These are phyloP conservation scores for Hansenula sp. DNA, from an alignment of 1,139 yeast genomes.

Conservation along the genomic window DNA sequence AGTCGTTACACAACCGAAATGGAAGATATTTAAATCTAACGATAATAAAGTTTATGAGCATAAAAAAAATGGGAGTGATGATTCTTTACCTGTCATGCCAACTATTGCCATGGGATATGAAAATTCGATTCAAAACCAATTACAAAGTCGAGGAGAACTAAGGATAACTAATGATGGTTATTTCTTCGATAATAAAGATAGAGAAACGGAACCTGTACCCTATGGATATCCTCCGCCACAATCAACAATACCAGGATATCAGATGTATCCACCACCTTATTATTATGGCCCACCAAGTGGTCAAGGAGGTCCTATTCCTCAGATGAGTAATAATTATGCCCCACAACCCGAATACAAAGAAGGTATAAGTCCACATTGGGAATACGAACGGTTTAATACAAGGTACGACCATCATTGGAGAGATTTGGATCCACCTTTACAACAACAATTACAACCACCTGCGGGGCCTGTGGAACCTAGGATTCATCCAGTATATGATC, in stretches of 20 bases:
- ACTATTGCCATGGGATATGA: slow-evolving; percentile 25
- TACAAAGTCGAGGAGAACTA: slow-evolving; percentile 15
- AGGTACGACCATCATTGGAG: neutral
- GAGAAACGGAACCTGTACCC: neutral
- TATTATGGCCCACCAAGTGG: neutral
- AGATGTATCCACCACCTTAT: neutral
- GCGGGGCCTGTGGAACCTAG: neutral
- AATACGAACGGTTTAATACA: neutral
- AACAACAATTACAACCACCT: neutral
- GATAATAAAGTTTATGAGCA: slow-evolving; percentile 8
- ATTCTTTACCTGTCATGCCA: slow-evolving; percentile 21
- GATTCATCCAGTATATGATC: slow-evolving; percentile 1
- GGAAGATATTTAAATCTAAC: neutral
- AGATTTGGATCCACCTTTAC: neutral
- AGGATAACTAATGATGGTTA: slow-evolving; percentile 22
- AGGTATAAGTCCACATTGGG: neutral
- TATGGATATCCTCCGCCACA: neutral
- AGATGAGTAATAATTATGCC: neutral
- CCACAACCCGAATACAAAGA: neutral
- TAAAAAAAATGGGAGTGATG: slow-evolving; percentile 14
- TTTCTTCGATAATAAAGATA: slow-evolving; percentile 9
- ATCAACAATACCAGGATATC: neutral
- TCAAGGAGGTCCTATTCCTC: neutral
- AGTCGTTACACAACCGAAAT: neutral
- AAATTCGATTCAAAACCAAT: slow-evolving; percentile 16